A percentile compares a stretch with the other conserved stretches of the same genome.
phyloP scores from a whole-genome alignment of 2,329 filamentous ascomycete genomes.

The Neonectria faginata region DNA sequence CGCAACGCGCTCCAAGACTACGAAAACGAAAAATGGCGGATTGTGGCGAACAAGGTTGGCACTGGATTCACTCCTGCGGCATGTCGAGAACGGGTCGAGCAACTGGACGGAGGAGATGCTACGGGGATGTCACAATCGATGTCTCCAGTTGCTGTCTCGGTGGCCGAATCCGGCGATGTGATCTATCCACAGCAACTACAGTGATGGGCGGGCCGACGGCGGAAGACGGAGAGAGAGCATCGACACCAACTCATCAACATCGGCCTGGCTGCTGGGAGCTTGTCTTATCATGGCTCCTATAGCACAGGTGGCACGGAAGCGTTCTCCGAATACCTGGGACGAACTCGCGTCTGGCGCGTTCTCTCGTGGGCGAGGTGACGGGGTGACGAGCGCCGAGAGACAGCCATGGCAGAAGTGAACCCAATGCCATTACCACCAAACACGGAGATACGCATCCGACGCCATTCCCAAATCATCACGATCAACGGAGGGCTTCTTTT shows the following conservation, averaged over 20 bases:
- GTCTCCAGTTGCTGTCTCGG: constrained; percentile 59
- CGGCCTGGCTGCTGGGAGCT: constrained; percentile 17
- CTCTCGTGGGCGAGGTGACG: constrained; percentile 16
- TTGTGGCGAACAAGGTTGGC: constrained; percentile 90
- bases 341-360: constrained; percentile 10
- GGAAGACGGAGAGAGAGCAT: constrained; percentile 1
- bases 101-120: constrained; percentile 63
- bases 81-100: constrained; percentile 82
- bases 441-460: constrained; percentile 13
- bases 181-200: constrained; percentile 62
- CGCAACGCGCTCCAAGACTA: constrained; percentile 83
- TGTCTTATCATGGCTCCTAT: constrained; percentile 19
- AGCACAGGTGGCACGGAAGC: constrained; percentile 15
- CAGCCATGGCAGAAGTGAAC: constrained; percentile 15
- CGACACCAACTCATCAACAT: constrained; percentile 1
- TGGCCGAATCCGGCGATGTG: constrained; percentile 40
- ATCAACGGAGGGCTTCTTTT: constrained; percentile 14
- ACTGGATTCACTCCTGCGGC: constrained; percentile 88
- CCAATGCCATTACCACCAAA: constrained; percentile 14
- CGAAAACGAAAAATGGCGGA: constrained; percentile 92
- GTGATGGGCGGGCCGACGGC: constrained; percentile 52
- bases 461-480: constrained; percentile 14
- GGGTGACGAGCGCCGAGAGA: background rate
- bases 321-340: constrained; percentile 9
- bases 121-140: constrained; percentile 61